Base-by-base conservation (phyloP, 192 early-diverging fungal species). In the Globomyces pollinis-pini region DNA sequence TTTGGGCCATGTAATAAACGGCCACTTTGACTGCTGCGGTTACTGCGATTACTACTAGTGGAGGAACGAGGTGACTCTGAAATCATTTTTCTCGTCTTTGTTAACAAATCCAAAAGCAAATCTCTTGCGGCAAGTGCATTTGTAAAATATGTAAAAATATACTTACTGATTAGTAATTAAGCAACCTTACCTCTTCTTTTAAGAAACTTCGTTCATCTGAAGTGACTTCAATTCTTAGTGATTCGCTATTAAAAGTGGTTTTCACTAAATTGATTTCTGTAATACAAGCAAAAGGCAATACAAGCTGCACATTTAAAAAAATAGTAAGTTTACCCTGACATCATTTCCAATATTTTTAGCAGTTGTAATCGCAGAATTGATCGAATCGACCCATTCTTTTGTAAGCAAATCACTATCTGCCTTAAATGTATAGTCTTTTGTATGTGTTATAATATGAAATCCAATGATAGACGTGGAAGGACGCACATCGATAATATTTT, bases 141-240 rank as follows among this genome's bases (percentile, higher is more conserved):
- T 20, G 70, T 61, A 32, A 87, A 84, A 66, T 83, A 84, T 2
- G 84, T 76, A 61, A 87, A 87, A 32, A 76, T 79, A 42, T 81
- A 87, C 80, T 87, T 81, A 33, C 86, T 84, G 39, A 74, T 64
- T 18, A 75, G 67, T 64, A 67, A 68, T 47, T 47, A 47, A 26
- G 5, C 2, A 4, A 24, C 2, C 1, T 4, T 47, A 47, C 44
- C 3, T 47, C 44, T 9, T 54, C 52, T 20, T 24, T 35, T 2
- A 24, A 26, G 15, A 57, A n/a, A n/a, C n/a, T 39, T 13, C 58
- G 62, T 26, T 83, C 81, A 16, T 82, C 77, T 18, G 69, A 83
- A 15, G 74, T 64, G 20, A 77, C 76, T 24, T 62, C 56, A 28
- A 87, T 58, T 28, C 73, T 71, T 12, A 87, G 60, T 1, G 75